These are phyloP conservation scores for Marasmius sp. DNA, from an alignment of 1,284 basidiomycete species.

Conservation along the genomic window DNA sequence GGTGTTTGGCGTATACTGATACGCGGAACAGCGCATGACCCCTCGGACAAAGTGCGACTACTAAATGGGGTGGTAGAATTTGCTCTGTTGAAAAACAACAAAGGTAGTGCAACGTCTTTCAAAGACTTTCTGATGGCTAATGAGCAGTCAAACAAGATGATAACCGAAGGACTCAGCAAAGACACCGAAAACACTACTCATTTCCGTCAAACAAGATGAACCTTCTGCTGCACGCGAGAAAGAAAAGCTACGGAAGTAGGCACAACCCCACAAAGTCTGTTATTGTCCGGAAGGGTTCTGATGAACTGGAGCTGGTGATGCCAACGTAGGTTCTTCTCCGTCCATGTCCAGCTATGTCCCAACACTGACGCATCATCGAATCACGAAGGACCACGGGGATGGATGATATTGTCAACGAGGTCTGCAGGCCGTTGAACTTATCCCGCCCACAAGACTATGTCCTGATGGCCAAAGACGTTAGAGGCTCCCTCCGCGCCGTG, in stretches of 20 bases:
- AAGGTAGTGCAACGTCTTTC: background rate
- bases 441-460: no score
- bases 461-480: no score
- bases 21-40: constrained; percentile 1
- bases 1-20: background rate
- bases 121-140: background rate
- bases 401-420: no score
- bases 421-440: no score
- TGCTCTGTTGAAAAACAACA: background rate
- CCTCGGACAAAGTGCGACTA: constrained; percentile 5
- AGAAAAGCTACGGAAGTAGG: background rate
- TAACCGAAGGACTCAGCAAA: background rate
- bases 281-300: background rate
- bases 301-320: background rate
- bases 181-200: background rate
- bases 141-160: background rate
- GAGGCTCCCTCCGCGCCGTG: no score
- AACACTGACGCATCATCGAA: no score
- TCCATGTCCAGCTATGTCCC: background rate
- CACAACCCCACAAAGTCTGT: background rate
- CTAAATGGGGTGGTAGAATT: background rate
- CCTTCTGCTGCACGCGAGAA: background rate
- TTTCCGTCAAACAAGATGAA: background rate
- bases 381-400: no score
- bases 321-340: background rate